These are phyloP conservation scores for Candida tetrigidarum DNA, from an alignment of 1,139 yeast genomes.

Conservation along the genomic window DNA sequence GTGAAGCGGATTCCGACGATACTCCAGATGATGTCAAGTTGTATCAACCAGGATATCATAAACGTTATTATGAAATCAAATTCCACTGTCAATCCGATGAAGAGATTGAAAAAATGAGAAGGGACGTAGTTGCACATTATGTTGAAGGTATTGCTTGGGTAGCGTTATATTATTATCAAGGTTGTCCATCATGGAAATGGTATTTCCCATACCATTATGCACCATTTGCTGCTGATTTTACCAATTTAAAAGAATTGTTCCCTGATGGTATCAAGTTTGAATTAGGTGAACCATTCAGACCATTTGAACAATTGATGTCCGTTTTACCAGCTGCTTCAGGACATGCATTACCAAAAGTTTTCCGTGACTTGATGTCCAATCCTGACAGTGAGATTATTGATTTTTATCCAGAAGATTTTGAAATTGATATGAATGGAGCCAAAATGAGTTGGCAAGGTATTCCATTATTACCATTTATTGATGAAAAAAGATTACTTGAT, in stretches of 20 bases:
- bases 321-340: slow-evolving; percentile 97
- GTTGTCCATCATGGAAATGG: slow-evolving; percentile 99
- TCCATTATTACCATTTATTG: slow-evolving; percentile 88
- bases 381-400: slow-evolving; percentile 85
- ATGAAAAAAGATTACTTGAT: slow-evolving; percentile 69
- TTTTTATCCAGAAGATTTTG: slow-evolving; percentile 87
- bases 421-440: slow-evolving; percentile 94
- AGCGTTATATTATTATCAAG: slow-evolving; percentile 89
- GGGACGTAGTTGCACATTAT: slow-evolving; percentile 70
- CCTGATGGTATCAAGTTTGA: slow-evolving; percentile 64
- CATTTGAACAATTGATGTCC: slow-evolving; percentile 97
- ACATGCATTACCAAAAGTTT: slow-evolving; percentile 85
- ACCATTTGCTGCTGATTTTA: slow-evolving; percentile 92
- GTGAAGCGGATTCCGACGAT: slow-evolving; percentile 20
- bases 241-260: slow-evolving; percentile 47
- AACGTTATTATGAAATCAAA: slow-evolving; percentile 79
- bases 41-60: slow-evolving; percentile 88
- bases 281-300: slow-evolving; percentile 81
- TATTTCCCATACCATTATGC: slow-evolving; percentile 97
- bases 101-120: slow-evolving; percentile 59
- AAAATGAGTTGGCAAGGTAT: slow-evolving; percentile 97
- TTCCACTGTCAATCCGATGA: slow-evolving; percentile 61
- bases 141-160: slow-evolving; percentile 98
- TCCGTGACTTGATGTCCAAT: slow-evolving; percentile 82
- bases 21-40: slow-evolving; percentile 62